Evolutionary conservation across 1,284 basidiomycete genomes (phyloP).

Genomic region (Moesziomyces globuligerus): DNA sequence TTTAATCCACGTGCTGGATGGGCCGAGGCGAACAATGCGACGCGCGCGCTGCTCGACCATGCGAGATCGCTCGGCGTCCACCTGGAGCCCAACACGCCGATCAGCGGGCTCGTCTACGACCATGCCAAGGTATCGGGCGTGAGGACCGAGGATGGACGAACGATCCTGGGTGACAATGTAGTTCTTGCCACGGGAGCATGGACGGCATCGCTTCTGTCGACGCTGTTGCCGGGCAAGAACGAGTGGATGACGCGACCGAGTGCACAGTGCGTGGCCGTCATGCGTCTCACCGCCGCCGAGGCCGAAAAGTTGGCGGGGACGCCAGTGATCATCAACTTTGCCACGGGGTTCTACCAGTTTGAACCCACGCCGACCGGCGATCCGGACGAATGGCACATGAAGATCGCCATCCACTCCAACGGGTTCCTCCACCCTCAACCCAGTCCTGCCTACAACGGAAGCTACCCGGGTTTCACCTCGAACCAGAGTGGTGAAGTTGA

Average conservation of each 20-base stretch:
- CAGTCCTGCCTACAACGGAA: slow-evolving; percentile 20
- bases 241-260: slow-evolving; percentile 35
- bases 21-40: slow-evolving; percentile 80
- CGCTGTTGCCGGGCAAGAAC: slow-evolving; percentile 31
- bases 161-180: slow-evolving; percentile 72
- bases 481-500: slow-evolving; percentile 7
- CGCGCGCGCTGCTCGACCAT: slow-evolving; percentile 73
- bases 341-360: slow-evolving; percentile 69
- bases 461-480: slow-evolving; percentile 28
- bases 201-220: slow-evolving; percentile 78
- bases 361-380: slow-evolving; percentile 73
- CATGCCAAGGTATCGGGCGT: slow-evolving; percentile 74
- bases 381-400: slow-evolving; percentile 69
- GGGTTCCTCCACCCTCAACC: slow-evolving; percentile 73
- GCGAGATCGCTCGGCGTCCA: slow-evolving; percentile 75
- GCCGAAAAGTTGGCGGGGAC: slow-evolving; percentile 73
- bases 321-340: slow-evolving; percentile 79
- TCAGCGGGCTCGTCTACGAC: slow-evolving; percentile 64
- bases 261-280: slow-evolving; percentile 77
- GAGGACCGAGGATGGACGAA: slow-evolving; percentile 74
- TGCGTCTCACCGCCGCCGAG: slow-evolving; percentile 80
- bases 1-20: slow-evolving; percentile 84
- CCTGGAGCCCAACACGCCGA: slow-evolving; percentile 74
- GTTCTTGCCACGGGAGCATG: slow-evolving; percentile 81
- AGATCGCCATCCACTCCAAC: slow-evolving; percentile 76